Base-by-base conservation (phyloP, 2,329 filamentous ascomycete genomes). In the Microdochium paspali region DNA sequence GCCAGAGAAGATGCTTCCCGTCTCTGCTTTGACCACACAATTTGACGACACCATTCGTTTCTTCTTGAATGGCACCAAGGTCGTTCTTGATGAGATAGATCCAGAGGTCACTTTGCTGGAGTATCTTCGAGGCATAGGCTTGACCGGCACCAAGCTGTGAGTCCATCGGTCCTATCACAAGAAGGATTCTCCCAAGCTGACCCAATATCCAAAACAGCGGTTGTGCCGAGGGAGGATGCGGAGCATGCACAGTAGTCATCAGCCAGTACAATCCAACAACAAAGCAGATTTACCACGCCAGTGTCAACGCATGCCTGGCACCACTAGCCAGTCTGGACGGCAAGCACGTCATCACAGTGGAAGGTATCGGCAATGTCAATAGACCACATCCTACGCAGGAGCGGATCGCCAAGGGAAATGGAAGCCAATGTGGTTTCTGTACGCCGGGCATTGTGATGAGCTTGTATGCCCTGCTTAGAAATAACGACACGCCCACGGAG, bases 381-480 rank as follows among this genome's bases (percentile, higher is more conserved):
- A 80, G 76, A 39, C 93, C 93, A 4, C 93, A 98, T 69, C 87
- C 91, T 2, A 74, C 85, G 3, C 93, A 97, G 63, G 90, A 97
- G 69, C 79, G 93, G 44, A 86, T 98, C 57, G 91, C 93, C 18
- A 87, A 87, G 66, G 80, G 85, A 26, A 93, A 95, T 68, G 93
- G 93, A 44, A 95, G 88, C 56, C 91, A 98, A 65, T 98, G 78
- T 50, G 78, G 90, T 1, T 98, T 98, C 68, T 98, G 93, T 61
- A 97, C 93, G 0, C 93, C 93, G 4, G 93, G 93, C 2, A 97
- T 98, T 58, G 90, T 97, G 52, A 97, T 97, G 87, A 96, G 90
- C 63, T 67, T 97, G 48, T 98, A 98, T 65, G 93, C 93, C 5
- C 74, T 97, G 42, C 73, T 98, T 26, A 79, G 93, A 50, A 97